These are phyloP conservation scores for Aspergillus bertholletiae DNA, from an alignment of 495 filamentous ascomycete species.

Conservation along the genomic window DNA sequence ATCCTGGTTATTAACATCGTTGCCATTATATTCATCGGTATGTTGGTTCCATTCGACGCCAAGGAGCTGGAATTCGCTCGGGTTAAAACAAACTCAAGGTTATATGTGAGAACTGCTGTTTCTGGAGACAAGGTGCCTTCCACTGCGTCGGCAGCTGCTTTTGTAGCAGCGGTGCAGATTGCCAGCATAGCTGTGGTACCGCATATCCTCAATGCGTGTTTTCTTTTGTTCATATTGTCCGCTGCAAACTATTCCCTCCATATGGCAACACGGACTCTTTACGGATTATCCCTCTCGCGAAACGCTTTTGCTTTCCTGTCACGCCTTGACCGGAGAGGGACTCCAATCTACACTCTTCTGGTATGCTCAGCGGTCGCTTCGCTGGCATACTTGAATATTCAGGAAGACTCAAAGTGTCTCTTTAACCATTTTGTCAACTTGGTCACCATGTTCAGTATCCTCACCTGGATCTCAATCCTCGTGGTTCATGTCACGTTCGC, in stretches of 20 bases:
- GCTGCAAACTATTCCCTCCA: slow-evolving; percentile 63
- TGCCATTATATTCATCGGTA: slow-evolving; percentile 45
- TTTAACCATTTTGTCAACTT: slow-evolving; percentile 80
- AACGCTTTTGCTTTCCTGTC: slow-evolving; percentile 69
- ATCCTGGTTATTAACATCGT: slow-evolving; percentile 74
- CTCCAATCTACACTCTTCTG: slow-evolving; percentile 66
- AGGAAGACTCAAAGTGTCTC: slow-evolving; percentile 55
- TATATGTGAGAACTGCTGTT: no score
- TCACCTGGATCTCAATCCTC: slow-evolving; percentile 70
- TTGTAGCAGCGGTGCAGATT: slow-evolving; percentile 54
- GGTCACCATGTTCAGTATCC: slow-evolving; percentile 69
- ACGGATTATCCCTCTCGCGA: slow-evolving; percentile 65
- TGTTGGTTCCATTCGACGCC: slow-evolving; percentile 50
- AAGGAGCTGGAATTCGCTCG: background rate
- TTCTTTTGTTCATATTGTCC: slow-evolving; percentile 72
- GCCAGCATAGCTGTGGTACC: slow-evolving; percentile 50
- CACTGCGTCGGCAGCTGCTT: slow-evolving; percentile 50
- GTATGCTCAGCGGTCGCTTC: slow-evolving; percentile 55
- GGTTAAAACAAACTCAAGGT: no score
- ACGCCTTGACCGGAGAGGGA: slow-evolving; percentile 63
- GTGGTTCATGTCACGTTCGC: slow-evolving; percentile 76
- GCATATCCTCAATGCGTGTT: slow-evolving; percentile 56
- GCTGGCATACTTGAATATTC: slow-evolving; percentile 72
- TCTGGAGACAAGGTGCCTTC: slow-evolving; percentile 28
- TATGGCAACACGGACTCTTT: slow-evolving; percentile 70